phyloP scores from a whole-genome alignment of 2,329 filamentous ascomycete genomes.

The Penicillium nordicum region DNA sequence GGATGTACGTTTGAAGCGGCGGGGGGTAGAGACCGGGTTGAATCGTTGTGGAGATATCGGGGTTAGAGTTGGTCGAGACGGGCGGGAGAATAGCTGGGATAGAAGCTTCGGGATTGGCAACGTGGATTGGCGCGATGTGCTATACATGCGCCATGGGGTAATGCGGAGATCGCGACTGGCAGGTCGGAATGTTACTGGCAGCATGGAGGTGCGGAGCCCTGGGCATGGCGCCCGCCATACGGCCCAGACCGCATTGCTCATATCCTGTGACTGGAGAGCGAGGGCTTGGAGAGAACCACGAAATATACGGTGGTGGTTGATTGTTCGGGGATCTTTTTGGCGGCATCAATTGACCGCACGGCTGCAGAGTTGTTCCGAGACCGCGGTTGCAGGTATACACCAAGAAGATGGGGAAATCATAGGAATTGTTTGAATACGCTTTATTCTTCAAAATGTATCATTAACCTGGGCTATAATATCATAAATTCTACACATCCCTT shows the following conservation, averaged over 20 bases:
- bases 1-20: conserved; percentile 24
- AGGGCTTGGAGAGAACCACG: neutral
- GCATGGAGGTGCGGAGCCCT: conserved; percentile 31
- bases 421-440: too few relatives aligned
- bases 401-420: neutral
- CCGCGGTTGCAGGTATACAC: neutral
- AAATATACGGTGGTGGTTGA: neutral
- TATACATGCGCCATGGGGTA: conserved; percentile 19
- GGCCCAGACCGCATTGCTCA: conserved; percentile 43
- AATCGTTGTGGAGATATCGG: neutral
- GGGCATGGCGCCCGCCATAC: conserved; percentile 42
- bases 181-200: conserved; percentile 20
- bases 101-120: neutral
- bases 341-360: neutral
- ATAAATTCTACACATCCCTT: neutral
- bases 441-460: neutral
- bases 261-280: conserved; percentile 29
- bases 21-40: conserved; percentile 2
- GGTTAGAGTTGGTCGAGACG: neutral
- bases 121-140: conserved; percentile 13
- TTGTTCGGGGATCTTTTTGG: conserved; percentile 17
- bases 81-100: neutral
- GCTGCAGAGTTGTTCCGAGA: conserved; percentile 7
- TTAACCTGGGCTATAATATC: neutral
- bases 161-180: conserved; percentile 22